A percentile compares a stretch with the other conserved stretches of the same genome.
phyloP scores from a whole-genome alignment of 208 protist species.

The Polymyxa betae region DNA sequence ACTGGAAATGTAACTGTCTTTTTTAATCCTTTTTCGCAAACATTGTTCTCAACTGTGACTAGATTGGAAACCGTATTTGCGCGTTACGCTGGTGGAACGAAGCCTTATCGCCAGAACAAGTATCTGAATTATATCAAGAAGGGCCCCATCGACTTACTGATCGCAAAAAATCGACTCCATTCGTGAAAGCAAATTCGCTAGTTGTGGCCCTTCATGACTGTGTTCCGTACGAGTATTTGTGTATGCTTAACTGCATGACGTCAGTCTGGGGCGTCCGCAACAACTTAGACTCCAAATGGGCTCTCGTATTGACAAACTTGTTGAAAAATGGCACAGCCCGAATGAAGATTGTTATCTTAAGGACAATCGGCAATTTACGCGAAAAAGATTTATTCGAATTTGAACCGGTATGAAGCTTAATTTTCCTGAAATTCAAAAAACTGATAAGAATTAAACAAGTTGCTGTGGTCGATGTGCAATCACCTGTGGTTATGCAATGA shows the following conservation, averaged over 20 bases:
- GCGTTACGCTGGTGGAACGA: background rate
- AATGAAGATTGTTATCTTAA: background rate
- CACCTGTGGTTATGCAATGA: no score
- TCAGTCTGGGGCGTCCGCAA: background rate
- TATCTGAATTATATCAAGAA: background rate
- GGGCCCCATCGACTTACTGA: background rate
- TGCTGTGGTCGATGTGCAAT: no score
- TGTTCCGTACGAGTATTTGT: background rate
- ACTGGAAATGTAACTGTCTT: background rate
- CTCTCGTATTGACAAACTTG: background rate
- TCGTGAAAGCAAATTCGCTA: background rate
- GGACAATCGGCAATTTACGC: background rate
- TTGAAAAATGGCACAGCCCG: background rate
- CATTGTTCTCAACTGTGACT: background rate
- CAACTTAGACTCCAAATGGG: background rate
- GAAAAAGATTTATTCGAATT: background rate
- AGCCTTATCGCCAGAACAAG: background rate
- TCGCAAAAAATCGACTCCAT: background rate
- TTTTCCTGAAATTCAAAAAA: no score
- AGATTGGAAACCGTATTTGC: background rate
- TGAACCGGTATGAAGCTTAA: no score
- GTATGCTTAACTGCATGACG: slow-evolving; percentile 29
- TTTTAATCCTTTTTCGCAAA: background rate
- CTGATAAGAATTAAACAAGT: no score
- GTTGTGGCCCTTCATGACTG: background rate